phyloP scores from a whole-genome alignment of 495 filamentous ascomycete genomes.

The Trichoderma orchidacearum region DNA sequence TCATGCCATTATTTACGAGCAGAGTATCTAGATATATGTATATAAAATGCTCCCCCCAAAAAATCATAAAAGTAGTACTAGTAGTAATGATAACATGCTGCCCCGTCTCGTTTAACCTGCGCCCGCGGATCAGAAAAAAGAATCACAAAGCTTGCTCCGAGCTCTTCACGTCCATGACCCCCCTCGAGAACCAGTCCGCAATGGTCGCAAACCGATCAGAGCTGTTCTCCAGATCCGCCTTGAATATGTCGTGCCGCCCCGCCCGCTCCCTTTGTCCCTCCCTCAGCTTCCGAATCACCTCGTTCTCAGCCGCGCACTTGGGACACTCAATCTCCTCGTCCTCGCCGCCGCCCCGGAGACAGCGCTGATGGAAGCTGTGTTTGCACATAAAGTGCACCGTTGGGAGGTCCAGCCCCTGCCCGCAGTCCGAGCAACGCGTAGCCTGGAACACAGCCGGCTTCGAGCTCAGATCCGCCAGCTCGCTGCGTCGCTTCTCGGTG shows the following conservation, averaged over 20 bases:
- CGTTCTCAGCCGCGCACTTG: conserved; percentile 65
- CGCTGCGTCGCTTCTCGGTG: conserved; percentile 62
- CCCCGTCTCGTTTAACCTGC: background rate
- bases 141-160: conserved; percentile 5
- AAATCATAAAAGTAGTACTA: background rate
- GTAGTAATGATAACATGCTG: background rate
- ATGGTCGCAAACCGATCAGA: conserved; percentile 78
- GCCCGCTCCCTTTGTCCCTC: conserved; percentile 78
- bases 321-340: conserved; percentile 68
- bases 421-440: conserved; percentile 72
- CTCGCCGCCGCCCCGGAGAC: conserved; percentile 40
- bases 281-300: conserved; percentile 73
- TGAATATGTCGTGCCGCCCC: conserved; percentile 82
- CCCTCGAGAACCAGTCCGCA: conserved; percentile 87
- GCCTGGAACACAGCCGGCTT: conserved; percentile 86
- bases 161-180: conserved; percentile 57
- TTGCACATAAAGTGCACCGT: conserved; percentile 93
- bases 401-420: conserved; percentile 62
- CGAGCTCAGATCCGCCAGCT: conserved; percentile 58
- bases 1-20: background rate
- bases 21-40: background rate
- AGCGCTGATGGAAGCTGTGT: conserved; percentile 88
- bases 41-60: too few species aligned
- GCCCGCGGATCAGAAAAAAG: background rate
- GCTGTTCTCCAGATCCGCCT: conserved; percentile 62